A percentile compares a stretch with the other conserved stretches of the same genome.
Conservation (phyloP, 2,329 filamentous ascomycete species). For the Aureobasidium musti region DNA sequence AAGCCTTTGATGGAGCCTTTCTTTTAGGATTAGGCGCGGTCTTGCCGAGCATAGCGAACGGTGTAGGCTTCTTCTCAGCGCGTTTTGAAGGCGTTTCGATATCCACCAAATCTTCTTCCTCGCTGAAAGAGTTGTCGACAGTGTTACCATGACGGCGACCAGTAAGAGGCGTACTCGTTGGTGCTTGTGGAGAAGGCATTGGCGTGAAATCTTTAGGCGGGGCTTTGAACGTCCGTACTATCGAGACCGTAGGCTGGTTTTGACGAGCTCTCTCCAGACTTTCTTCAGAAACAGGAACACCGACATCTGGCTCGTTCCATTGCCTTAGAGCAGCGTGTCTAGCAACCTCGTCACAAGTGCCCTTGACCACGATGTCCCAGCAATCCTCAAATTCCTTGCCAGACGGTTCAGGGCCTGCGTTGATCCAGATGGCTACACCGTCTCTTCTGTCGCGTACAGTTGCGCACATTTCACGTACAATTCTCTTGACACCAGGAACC, state of each 20-base stretch:
- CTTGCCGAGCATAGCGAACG: slow-evolving; percentile 31
- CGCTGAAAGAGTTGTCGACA: slow-evolving; percentile 34
- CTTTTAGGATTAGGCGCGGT: slow-evolving; percentile 24
- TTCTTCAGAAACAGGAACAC: slow-evolving; percentile 50
- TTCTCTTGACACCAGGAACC: slow-evolving; percentile 84
- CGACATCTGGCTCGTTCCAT: slow-evolving; percentile 57
- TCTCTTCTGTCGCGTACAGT: slow-evolving; percentile 80
- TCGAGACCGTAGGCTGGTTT: slow-evolving; percentile 45
- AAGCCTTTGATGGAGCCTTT: slow-evolving; percentile 19
- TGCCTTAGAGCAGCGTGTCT: slow-evolving; percentile 63
- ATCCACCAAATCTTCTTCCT: slow-evolving; percentile 36
- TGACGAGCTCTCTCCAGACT: slow-evolving; percentile 46
- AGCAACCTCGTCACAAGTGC: slow-evolving; percentile 86
- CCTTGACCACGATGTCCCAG: slow-evolving; percentile 88
- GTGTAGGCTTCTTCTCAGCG: slow-evolving; percentile 29
- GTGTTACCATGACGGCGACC: slow-evolving; percentile 34
- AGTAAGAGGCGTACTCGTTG: slow-evolving; percentile 33
- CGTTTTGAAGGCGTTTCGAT: slow-evolving; percentile 42
- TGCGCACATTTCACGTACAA: slow-evolving; percentile 87
- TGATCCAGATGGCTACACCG: slow-evolving; percentile 85
- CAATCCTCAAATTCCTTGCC: slow-evolving; percentile 85
- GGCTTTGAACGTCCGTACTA: slow-evolving; percentile 29
- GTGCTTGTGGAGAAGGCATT: slow-evolving; percentile 39
- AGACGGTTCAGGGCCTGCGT: slow-evolving; percentile 79
- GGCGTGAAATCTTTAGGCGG: slow-evolving; percentile 34